Base-by-base conservation (phyloP, 75 land plant genomes). In the Adiantum capillusveneris region DNA sequence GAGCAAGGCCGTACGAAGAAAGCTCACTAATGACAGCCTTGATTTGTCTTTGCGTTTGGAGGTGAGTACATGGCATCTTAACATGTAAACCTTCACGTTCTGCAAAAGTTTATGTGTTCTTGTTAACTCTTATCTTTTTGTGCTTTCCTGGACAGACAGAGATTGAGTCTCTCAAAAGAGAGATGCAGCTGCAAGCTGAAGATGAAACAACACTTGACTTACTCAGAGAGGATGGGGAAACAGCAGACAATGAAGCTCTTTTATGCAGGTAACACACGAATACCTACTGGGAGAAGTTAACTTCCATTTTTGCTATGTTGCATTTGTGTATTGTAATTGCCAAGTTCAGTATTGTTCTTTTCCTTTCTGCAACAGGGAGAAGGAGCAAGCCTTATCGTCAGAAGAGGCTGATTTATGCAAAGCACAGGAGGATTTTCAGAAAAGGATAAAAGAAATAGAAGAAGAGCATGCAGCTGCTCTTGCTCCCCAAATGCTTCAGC, bases 231-330 rank as follows among this genome's bases (percentile, higher is more conserved):
- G 75, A 72, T 59, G 57, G 58, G 0, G 75, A 66, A 25, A 62
- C 59, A 29, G 69, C 75, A 5, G 75, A 72, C 0, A 51, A 41
- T 31, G 75, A 72, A 66, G 75, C 75, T 2, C 48, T 36, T 6
- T 6, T 63, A 45, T 72, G 64, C 75, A 61, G 55, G 75, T 69
- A 36, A 31, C 1, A 18, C 37, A 16, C 41, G 11, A 20, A 52
- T 55, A 17, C 6, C 27, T 21, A 13, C 14, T 18, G 24, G 16
- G 22, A 44, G 1, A 46, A 6, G 22, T 6, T 6, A 21, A n/a
- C 14, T 18, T 46, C 17, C 6, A 46, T 34, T 3, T 34, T 34
- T 34, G 37, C 37, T 9, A 34, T 34, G 9, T 34, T n/a, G n/a
- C n/a, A n/a, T n/a, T n/a, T n/a, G n/a, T n/a, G n/a, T n/a, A n/a